phyloP scores from a whole-genome alignment of 2,329 filamentous ascomycete genomes.

The Thelonectria discophora region DNA sequence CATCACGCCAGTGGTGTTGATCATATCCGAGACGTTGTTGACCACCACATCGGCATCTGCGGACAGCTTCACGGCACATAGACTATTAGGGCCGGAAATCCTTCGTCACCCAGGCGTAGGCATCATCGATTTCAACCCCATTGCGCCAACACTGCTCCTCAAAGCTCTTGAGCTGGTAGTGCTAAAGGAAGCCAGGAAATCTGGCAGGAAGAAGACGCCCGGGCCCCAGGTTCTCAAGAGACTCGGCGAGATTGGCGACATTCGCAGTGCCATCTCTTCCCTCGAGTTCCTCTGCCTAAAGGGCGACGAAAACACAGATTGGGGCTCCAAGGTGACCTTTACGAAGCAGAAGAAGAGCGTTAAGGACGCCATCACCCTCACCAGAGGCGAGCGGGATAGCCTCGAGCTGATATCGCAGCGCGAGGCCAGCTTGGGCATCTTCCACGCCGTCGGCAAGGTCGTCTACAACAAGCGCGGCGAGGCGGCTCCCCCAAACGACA shows the following conservation, averaged over 20 bases:
- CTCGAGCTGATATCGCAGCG: constrained; percentile 84
- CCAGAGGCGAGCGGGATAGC: constrained; percentile 80
- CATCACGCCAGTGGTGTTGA: constrained; percentile 80
- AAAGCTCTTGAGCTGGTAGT: constrained; percentile 87
- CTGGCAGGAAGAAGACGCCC: constrained; percentile 77
- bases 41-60: constrained; percentile 85
- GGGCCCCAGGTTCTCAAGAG: constrained; percentile 80
- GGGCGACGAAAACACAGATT: constrained; percentile 76
- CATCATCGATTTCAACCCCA: constrained; percentile 90
- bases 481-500: constrained; percentile 50
- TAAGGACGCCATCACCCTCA: constrained; percentile 68
- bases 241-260: constrained; percentile 87
- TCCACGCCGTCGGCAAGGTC: constrained; percentile 95
- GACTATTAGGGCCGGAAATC: constrained; percentile 87
- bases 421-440: constrained; percentile 90
- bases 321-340: constrained; percentile 78
- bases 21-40: constrained; percentile 90
- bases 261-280: constrained; percentile 90
- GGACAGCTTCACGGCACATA: constrained; percentile 92
- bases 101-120: constrained; percentile 80
- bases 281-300: constrained; percentile 92
- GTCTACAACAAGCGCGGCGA: constrained; percentile 93
- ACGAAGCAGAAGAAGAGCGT: constrained; percentile 71
- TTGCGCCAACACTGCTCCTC: constrained; percentile 84
- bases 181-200: constrained; percentile 83